Conservation (phyloP, 2,329 filamentous ascomycete genomes). For the Coniochaeta sp. region DNA sequence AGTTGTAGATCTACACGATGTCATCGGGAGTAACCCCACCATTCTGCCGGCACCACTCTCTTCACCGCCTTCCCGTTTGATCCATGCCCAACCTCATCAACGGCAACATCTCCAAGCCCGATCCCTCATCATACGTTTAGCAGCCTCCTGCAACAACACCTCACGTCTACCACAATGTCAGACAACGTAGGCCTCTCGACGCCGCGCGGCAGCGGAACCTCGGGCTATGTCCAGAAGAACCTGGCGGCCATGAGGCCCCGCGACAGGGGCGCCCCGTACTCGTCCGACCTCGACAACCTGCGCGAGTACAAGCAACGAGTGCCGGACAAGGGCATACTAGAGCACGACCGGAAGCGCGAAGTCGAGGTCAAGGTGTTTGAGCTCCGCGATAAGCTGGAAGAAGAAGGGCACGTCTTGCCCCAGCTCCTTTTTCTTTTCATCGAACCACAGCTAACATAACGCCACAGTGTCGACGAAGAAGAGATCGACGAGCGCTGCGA, state of each 20-base stretch:
- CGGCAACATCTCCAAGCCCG: not conserved
- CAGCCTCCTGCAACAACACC: no score
- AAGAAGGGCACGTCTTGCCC: conserved; percentile 64
- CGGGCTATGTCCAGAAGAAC: conserved; percentile 96
- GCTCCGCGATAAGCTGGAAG: conserved; percentile 82
- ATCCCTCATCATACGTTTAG: not conserved
- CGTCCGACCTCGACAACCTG: conserved; percentile 59
- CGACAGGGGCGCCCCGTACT: conserved; percentile 72
- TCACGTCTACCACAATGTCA: conserved; percentile 56
- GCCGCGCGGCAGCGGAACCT: conserved; percentile 90
- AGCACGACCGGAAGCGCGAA: conserved; percentile 86
- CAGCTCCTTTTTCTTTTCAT: not conserved
- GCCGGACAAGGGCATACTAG: conserved; percentile 86
- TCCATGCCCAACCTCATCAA: not conserved
- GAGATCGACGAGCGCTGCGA: conserved; percentile 78
- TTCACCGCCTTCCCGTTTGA: conserved; percentile 10
- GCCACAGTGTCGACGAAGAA: conserved; percentile 67
- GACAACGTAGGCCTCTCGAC: conserved; percentile 96
- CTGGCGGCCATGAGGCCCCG: conserved; percentile 80
- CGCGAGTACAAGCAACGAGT: conserved; percentile 67
- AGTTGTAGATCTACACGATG: not conserved
- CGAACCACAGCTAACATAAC: conserved; percentile 6
- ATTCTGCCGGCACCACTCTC: conserved; percentile 3
- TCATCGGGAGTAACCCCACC: conserved; percentile 6
- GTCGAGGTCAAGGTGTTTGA: conserved; percentile 94